Base-by-base conservation (phyloP, 305 asterid species). In the Solanum hybrid region DNA sequence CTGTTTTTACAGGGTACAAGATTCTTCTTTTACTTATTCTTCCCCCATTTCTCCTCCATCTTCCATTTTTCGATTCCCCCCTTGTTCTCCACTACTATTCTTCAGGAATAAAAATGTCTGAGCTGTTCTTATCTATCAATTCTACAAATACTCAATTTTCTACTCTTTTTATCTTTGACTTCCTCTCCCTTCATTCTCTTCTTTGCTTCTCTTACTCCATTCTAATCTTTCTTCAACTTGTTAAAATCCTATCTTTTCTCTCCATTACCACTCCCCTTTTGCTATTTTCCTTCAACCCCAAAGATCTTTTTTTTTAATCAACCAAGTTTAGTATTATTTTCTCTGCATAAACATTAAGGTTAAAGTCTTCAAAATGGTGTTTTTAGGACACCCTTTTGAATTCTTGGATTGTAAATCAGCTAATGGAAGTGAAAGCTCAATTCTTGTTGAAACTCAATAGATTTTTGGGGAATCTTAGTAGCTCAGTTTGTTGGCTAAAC, bases 161-260 rank as follows among this genome's bases (percentile, higher is more conserved):
- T 89, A 33, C 83, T 67, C 90, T 94, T 28, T 20, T 13, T 73
- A 73, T 73, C 84, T 91, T 94, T 89, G 93, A 90, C 93, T 89
- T 94, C 16, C 13, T 91, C 76, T 5, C 31, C 33, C 76, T 69
- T 92, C 93, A 46, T 95, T 88, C 26, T 93, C 87, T 94, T 22
- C 93, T 96, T 86, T 95, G 95, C 92, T 91, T 95, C 81, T 92
- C 94, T 0, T 94, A 89, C 94, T 89, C 93, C 90, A 69, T 94
- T 46, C 89, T 94, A 94, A 93, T 95, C 95, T 92, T 95, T 0
- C 97, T 97, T 3, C 95, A 89, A 91, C 92, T 95, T 24, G 83
- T 95, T 5, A 93, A 90, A 81, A 90, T 95, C 92, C 92, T 96
- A 74, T 95, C 95, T 37, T 97, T 97, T 79, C 95, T 96, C 37